A percentile compares a stretch with the other conserved stretches of the same genome.
Conservation (phyloP, 1,284 basidiomycete genomes). For the Ceratobasidium sp. region DNA sequence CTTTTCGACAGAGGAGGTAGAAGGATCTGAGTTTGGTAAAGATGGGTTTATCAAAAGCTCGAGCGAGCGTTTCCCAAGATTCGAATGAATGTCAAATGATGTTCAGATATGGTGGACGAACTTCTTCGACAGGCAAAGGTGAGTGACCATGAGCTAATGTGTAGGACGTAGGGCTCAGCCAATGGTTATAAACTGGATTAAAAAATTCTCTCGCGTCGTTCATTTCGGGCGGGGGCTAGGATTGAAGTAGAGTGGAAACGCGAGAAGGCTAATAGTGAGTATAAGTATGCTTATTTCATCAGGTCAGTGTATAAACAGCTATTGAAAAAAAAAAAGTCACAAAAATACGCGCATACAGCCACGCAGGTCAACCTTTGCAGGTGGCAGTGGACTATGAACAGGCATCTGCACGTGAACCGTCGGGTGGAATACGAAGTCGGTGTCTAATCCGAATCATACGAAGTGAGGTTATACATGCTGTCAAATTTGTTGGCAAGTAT, state of each 20-base stretch:
- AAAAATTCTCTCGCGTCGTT: too few species aligned
- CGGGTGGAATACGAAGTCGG: neutral
- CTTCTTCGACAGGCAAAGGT: constrained; percentile 84
- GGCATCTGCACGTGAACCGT: neutral
- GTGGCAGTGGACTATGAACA: neutral
- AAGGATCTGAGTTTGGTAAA: constrained; percentile 46
- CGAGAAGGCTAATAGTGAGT: too few species aligned
- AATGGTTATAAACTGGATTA: too few species aligned
- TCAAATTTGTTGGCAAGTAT: too few species aligned
- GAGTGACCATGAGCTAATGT: constrained; percentile 38
- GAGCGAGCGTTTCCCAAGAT: constrained; percentile 83
- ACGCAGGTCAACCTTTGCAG: too few species aligned
- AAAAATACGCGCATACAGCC: too few species aligned
- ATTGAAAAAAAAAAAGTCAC: too few species aligned
- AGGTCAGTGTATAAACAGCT: too few species aligned
- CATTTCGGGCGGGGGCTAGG: too few species aligned
- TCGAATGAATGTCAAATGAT: constrained; percentile 88
- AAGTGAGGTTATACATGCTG: neutral
- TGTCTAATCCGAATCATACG: neutral
- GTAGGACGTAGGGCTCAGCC: too few species aligned
- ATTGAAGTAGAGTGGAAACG: too few species aligned
- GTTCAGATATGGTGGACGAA: constrained; percentile 80
- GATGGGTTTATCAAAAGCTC: constrained; percentile 88
- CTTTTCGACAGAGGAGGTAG: constrained; percentile 58
- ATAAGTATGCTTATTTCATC: too few species aligned